A percentile compares a stretch with the other conserved stretches of the same genome.
Conservation (phyloP, 306 rosid genomes). For the Malus sieversii region DNA sequence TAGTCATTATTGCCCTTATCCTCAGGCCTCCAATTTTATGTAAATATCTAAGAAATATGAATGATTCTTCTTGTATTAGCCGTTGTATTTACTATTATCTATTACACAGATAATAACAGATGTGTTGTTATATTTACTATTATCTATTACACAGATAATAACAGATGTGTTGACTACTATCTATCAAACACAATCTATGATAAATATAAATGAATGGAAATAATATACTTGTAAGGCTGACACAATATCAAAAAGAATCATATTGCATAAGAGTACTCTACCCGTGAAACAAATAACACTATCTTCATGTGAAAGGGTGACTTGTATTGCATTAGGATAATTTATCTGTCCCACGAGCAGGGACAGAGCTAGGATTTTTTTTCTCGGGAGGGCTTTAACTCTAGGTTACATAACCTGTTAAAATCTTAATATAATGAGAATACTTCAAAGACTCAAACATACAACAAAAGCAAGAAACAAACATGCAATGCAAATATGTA, state of each 20-base stretch:
- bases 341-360: background rate
- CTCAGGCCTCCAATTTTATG: background rate
- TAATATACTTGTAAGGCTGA: background rate
- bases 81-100: no score
- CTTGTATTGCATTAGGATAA: background rate
- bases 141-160: no score
- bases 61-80: background rate
- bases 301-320: background rate
- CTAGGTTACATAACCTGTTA: no score
- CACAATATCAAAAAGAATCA: background rate
- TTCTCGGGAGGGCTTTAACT: no score
- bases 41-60: background rate
- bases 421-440: no score
- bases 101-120: no score
- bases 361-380: no score
- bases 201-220: background rate
- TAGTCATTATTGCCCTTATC: background rate
- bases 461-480: no score
- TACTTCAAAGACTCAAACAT: no score
- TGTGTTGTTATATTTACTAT: no score
- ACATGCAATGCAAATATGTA: no score
- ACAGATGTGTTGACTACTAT: background rate
- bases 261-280: background rate
- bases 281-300: background rate
- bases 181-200: background rate